Evolutionary conservation across 139 green algal species (phyloP), one percentile per base, ranked within the genome.

Genomic region (Desmodesmus armatus): DNA sequence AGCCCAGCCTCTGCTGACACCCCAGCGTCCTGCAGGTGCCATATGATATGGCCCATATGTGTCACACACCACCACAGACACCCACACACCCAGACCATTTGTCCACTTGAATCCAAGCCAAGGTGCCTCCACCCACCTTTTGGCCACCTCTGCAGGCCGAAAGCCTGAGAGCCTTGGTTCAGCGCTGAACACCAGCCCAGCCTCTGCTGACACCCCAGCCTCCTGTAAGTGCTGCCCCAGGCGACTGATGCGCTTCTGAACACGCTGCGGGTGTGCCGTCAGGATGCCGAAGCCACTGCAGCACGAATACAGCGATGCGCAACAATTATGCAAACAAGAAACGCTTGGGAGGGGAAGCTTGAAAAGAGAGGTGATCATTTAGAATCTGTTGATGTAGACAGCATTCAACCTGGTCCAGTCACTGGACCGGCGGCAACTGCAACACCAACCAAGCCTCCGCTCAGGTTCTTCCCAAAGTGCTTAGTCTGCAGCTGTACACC

Each of bases 121-220:
- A 55, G 47, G 9, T 13, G 13, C 47, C 47, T 55, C 47, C 47
- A 11, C 66, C 44, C 55, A 82, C 76, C 76, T 66, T 2, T 60
- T 2, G 15, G 55, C 37, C 15, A 82, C 21, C 23, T 37, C 55
- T 11, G n/a, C 6, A n/a, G 76, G 76, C 37, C 72, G 72, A 1
- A 35, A n/a, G 55, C 71, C 7, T 1, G 55, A 53, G 17, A 55
- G 76, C 53, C 58, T 82, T 23, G 43, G 25, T 17, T 53, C 76
- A 37, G 76, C 76, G 39, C 44, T 82, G 37, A 82, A 5, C 40
- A 82, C 41, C 76, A 82, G 43, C 1, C 76, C 76, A 3, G 76
- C 35, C 76, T 82, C 76, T 37, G 51, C 74, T 37, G 74, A 23
- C 21, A 82, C 74, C 53, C 51, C 74, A 70, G 74, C 37, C n/a